Evolutionary conservation across 352 stramenopile species (phyloP).

Genomic region (Globisporangium mamillatum): DNA sequence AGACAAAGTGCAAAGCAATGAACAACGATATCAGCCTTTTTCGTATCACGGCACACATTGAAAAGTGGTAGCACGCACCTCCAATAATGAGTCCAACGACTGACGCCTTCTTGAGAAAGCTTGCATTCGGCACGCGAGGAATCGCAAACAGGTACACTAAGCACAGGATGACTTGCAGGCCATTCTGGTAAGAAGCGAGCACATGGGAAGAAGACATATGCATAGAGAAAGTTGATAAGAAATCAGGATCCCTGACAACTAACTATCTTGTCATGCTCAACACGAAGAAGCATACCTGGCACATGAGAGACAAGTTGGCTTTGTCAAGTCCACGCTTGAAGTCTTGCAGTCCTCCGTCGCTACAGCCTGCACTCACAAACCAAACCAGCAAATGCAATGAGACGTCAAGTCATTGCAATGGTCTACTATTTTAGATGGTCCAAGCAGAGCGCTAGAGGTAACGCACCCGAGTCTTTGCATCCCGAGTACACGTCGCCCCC

Average conservation of each 20-base stretch:
- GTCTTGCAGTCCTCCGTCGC: slow-evolving; percentile 24
- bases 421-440: not conserved
- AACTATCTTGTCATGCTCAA: not conserved
- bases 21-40: too few relatives aligned
- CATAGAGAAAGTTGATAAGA: not conserved
- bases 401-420: not conserved
- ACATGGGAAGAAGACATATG: not conserved
- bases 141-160: slow-evolving; percentile 55
- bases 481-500: slow-evolving; percentile 61
- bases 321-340: slow-evolving; percentile 59
- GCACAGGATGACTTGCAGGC: slow-evolving; percentile 48
- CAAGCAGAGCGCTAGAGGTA: not conserved
- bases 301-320: slow-evolving; percentile 58
- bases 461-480: slow-evolving; percentile 47
- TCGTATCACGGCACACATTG: too few relatives aligned
- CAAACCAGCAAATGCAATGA: slow-evolving; percentile 1
- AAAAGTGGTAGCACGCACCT: slow-evolving; percentile 20
- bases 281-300: slow-evolving; percentile 24
- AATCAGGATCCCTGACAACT: not conserved
- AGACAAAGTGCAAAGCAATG: not conserved
- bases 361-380: slow-evolving; percentile 28
- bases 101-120: slow-evolving; percentile 46
- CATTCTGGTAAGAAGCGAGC: slow-evolving; percentile 36
- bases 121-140: slow-evolving; percentile 44
- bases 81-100: slow-evolving; percentile 45